Conservation (phyloP, 306 rosid genomes). For the Quercus ilex region DNA sequence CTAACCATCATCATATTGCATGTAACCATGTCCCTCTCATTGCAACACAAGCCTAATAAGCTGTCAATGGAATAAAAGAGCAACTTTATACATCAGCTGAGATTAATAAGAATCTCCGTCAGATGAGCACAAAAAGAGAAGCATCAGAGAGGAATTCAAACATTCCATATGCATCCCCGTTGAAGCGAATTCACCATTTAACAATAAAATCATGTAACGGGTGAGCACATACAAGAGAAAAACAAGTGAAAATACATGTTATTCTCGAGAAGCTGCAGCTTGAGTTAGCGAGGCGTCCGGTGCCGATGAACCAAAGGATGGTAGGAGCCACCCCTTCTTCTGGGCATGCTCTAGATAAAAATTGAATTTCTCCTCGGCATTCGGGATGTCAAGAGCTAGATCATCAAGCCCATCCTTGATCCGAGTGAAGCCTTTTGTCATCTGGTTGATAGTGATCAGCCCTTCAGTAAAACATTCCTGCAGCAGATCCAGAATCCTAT, state of each 20-base stretch:
- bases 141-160: neutral
- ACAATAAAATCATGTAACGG: conserved; percentile 19
- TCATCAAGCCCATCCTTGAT: conserved; percentile 88
- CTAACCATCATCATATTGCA: neutral
- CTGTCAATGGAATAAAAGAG: neutral
- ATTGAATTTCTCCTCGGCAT: conserved; percentile 65
- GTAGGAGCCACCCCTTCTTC: conserved; percentile 70
- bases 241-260: conserved; percentile 38
- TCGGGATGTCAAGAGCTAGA: conserved; percentile 94
- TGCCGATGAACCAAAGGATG: conserved; percentile 51
- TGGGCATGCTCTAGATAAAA: conserved; percentile 73
- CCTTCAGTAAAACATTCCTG: conserved; percentile 92
- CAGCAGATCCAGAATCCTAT: conserved; percentile 74
- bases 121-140: neutral
- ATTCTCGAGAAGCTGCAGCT: conserved; percentile 48
- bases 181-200: neutral
- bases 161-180: neutral
- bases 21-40: neutral
- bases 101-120: neutral
- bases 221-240: conserved; percentile 45
- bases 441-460: conserved; percentile 83
- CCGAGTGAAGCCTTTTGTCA: conserved; percentile 89
- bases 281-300: conserved; percentile 34
- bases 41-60: neutral
- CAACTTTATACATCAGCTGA: conserved; percentile 18